A percentile compares a stretch with the other conserved stretches of the same genome.
phyloP scores from a whole-genome alignment of 805 yeast genomes.

The Yamadazyma scolyti region DNA sequence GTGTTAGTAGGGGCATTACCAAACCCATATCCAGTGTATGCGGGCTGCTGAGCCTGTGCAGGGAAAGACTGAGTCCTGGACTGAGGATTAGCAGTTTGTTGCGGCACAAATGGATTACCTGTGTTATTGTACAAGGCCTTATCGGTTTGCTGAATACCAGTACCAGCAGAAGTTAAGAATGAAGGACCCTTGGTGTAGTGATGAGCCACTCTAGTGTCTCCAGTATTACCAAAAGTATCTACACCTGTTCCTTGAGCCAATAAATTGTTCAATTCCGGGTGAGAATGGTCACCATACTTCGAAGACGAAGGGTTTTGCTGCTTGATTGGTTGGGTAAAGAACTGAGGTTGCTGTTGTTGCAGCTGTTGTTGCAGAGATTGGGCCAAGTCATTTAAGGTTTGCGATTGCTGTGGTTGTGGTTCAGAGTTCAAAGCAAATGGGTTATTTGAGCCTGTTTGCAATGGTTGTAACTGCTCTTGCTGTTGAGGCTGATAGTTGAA shows the following conservation, averaged over 20 bases:
- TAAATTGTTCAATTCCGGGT: slow-evolving; percentile 64
- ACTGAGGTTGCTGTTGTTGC: slow-evolving; percentile 30
- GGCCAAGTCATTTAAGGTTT: slow-evolving; percentile 19
- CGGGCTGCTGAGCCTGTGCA: slow-evolving; percentile 24
- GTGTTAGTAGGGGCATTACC: slow-evolving; percentile 61
- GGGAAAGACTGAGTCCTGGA: slow-evolving; percentile 15
- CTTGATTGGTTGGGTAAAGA: slow-evolving; percentile 27
- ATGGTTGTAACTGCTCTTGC: slow-evolving; percentile 44
- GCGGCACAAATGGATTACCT: slow-evolving; percentile 63
- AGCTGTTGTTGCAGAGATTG: slow-evolving; percentile 15
- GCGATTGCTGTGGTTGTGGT: slow-evolving; percentile 17
- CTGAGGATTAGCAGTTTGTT: slow-evolving; percentile 40
- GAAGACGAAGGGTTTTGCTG: slow-evolving; percentile 31
- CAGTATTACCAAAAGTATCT: slow-evolving; percentile 91
- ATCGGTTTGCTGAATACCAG: slow-evolving; percentile 55
- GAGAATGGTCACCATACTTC: slow-evolving; percentile 45
- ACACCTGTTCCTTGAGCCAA: slow-evolving; percentile 86
- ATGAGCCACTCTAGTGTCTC: slow-evolving; percentile 81
- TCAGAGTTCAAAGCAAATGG: slow-evolving; percentile 59
- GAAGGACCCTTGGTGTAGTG: slow-evolving; percentile 82
- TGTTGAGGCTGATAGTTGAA: slow-evolving; percentile 24
- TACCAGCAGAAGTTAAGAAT: slow-evolving; percentile 85
- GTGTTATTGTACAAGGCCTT: slow-evolving; percentile 33
- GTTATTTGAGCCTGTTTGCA: slow-evolving; percentile 71
- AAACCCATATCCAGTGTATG: slow-evolving; percentile 92